Evolutionary conservation across 2,329 filamentous ascomycete genomes (phyloP).

Genomic region (Colletotrichum sidae): DNA sequence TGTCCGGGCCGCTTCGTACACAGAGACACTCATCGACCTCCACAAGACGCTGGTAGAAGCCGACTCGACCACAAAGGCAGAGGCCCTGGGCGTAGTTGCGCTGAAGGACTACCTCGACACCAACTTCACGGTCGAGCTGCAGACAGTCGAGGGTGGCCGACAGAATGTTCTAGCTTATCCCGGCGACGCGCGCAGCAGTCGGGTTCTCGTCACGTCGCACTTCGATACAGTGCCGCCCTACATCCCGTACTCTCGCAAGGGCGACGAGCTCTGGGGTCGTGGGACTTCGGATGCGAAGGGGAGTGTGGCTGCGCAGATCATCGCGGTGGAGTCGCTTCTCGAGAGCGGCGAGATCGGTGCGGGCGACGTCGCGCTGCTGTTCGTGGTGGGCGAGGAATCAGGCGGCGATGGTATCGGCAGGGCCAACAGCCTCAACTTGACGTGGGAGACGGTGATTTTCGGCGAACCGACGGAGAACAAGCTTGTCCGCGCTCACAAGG

Average conservation of each 20-base stretch:
- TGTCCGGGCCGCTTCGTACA: constrained; percentile 49
- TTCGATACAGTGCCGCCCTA: constrained; percentile 83
- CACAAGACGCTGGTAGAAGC: constrained; percentile 80
- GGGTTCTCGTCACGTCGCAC: constrained; percentile 78
- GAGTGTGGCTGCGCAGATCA: constrained; percentile 78
- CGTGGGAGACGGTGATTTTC: constrained; percentile 80
- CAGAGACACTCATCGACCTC: constrained; percentile 72
- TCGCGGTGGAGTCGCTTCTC: constrained; percentile 70
- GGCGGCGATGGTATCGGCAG: constrained; percentile 82
- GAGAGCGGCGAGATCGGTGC: constrained; percentile 50
- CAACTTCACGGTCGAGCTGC: constrained; percentile 55
- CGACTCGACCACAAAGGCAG: constrained; percentile 77
- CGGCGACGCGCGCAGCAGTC: constrained; percentile 60
- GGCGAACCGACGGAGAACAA: constrained; percentile 93
- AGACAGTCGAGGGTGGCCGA: constrained; percentile 51
- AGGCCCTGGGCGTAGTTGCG: constrained; percentile 75
- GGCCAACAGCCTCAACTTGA: constrained; percentile 46
- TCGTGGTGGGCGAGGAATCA: constrained; percentile 85
- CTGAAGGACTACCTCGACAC: constrained; percentile 73
- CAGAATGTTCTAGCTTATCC: constrained; percentile 84
- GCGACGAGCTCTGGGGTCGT: constrained; percentile 73
- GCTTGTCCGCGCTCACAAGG: constrained; percentile 93
- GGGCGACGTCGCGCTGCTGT: constrained; percentile 70
- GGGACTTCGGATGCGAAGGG: constrained; percentile 80
- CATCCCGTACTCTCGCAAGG: constrained; percentile 73